Conservation (phyloP, 2,329 filamentous ascomycete genomes). For the Fusarium nodosum region DNA sequence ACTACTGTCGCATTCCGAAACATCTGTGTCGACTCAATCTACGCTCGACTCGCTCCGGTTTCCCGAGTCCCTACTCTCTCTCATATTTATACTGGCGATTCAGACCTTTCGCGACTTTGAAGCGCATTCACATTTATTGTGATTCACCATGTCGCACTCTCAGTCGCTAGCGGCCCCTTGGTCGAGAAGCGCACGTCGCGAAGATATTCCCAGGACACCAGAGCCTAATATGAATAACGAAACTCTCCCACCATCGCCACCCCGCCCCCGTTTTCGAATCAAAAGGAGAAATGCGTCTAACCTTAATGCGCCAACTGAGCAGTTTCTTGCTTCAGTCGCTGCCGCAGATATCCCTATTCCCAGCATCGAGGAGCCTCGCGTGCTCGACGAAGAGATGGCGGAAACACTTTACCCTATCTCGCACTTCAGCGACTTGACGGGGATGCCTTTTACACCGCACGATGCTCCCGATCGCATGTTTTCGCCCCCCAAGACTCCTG, state of each 20-base stretch:
- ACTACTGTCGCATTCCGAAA: conserved; percentile 46
- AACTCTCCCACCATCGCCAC: conserved; percentile 62
- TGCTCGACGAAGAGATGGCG: conserved; percentile 61
- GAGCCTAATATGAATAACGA: conserved; percentile 60
- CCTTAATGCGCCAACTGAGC: conserved; percentile 70
- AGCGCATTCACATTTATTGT: conserved; percentile 44
- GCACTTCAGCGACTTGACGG: conserved; percentile 53
- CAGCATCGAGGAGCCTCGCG: conserved; percentile 71
- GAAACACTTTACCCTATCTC: conserved; percentile 55
- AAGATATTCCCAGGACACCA: conserved; percentile 63
- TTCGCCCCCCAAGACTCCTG: conserved; percentile 72
- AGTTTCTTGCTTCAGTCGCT: conserved; percentile 76
- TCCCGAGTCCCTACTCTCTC: conserved; percentile 9
- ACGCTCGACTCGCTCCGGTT: conserved; percentile 25
- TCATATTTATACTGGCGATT: conserved; percentile 31
- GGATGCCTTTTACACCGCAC: conserved; percentile 49
- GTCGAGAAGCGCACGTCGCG: conserved; percentile 59
- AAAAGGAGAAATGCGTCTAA: conserved; percentile 68
- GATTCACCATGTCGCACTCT: conserved; percentile 60
- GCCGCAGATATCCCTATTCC: conserved; percentile 74
- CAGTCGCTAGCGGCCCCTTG: conserved; percentile 61
- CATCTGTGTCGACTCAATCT: conserved; percentile 36
- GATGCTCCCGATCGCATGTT: conserved; percentile 58
- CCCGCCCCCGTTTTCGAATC: conserved; percentile 67
- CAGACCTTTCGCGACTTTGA: conserved; percentile 26